Base-by-base conservation (phyloP, 2,329 filamentous ascomycete genomes). In the Hirsutella rhossiliensis region DNA sequence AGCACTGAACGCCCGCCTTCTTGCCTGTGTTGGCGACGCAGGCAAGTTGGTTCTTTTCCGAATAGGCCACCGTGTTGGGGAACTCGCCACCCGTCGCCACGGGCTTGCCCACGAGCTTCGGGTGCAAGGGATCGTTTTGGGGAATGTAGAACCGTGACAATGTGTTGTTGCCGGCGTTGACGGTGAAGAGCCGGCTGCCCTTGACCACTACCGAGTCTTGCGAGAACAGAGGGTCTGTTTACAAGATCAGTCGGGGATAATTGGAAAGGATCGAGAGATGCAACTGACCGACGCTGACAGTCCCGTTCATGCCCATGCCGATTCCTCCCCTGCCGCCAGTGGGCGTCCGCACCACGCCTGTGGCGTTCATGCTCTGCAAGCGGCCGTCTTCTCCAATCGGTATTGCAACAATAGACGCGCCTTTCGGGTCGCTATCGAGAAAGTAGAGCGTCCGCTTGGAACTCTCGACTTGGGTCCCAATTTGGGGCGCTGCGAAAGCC, bases 31-130 rank as follows among this genome's bases (percentile, higher is more conserved):
- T 41, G 28, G 42, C 27, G 17, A 43, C 45, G 38, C 45, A 46
- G 18, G 30, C 45, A 23, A 46, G 13, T 8, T 41, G 23, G 23
- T 43, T 27, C 38, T 43, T 41, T 6, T 32, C 29, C 19, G 45
- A 46, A 37, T 41, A 46, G 23, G 45, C 45, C 15, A 46, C 31
- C 11, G 37, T 41, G 38, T 38, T 46, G 38, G 45, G 45, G n/a
- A 43, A 34, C 13, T 43, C 38, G 37, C 45, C 45, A 5, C 20
- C 37, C 11, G 38, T 41, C 5, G 34, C 15, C 28, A 41, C 38
- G 38, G 38, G 38, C 15, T 36, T n/a, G 30, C 23, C 30, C 13
- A 43, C 5, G 37, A 40, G 45, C 12, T 23, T 19, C 2, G 45
- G 45, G 27, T 42, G 38, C 11, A 36, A n/a, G 3, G 45, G 41